A percentile compares a stretch with the other conserved stretches of the same genome.
Evolutionary conservation across 176 grass and related monocot species (phyloP).

Genomic region (Areca catechu): DNA sequence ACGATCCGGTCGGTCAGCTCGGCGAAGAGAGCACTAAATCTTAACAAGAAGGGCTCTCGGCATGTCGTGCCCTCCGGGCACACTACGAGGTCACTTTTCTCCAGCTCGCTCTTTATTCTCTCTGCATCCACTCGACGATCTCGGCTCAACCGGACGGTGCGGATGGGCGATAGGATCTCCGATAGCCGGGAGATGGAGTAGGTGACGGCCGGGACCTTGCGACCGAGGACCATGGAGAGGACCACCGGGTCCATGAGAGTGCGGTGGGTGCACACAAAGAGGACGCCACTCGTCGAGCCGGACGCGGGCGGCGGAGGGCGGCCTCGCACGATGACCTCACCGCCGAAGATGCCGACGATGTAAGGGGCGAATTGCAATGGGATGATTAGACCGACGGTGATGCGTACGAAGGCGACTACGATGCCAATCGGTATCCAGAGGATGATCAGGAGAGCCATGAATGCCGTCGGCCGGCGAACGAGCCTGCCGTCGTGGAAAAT

Average conservation of each 20-base stretch:
- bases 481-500: slow-evolving; percentile 92
- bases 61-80: slow-evolving; percentile 98
- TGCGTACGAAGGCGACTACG: slow-evolving; percentile 55
- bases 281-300: slow-evolving; percentile 25
- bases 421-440: slow-evolving; percentile 71
- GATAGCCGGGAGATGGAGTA: slow-evolving; percentile 75
- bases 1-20: slow-evolving; percentile 94
- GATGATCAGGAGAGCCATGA: slow-evolving; percentile 60
- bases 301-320: slow-evolving; percentile 9
- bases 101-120: slow-evolving; percentile 40
- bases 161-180: slow-evolving; percentile 66
- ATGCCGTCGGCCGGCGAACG: slow-evolving; percentile 53
- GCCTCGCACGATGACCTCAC: slow-evolving; percentile 49
- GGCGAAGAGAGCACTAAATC: slow-evolving; percentile 89
- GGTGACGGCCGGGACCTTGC: slow-evolving; percentile 54
- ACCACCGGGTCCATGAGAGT: slow-evolving; percentile 72
- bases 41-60: slow-evolving; percentile 79
- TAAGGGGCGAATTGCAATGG: slow-evolving; percentile 43
- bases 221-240: slow-evolving; percentile 47
- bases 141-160: slow-evolving; percentile 50
- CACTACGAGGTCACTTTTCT: slow-evolving; percentile 55
- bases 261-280: slow-evolving; percentile 94
- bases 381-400: slow-evolving; percentile 44
- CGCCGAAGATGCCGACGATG: slow-evolving; percentile 53
- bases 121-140: slow-evolving; percentile 39